Percentiles rank a stretch among this genome's conserved stretches.
Evolutionary conservation across 2,329 filamentous ascomycete species (phyloP).

Genomic region (Phialophora macrospora): DNA sequence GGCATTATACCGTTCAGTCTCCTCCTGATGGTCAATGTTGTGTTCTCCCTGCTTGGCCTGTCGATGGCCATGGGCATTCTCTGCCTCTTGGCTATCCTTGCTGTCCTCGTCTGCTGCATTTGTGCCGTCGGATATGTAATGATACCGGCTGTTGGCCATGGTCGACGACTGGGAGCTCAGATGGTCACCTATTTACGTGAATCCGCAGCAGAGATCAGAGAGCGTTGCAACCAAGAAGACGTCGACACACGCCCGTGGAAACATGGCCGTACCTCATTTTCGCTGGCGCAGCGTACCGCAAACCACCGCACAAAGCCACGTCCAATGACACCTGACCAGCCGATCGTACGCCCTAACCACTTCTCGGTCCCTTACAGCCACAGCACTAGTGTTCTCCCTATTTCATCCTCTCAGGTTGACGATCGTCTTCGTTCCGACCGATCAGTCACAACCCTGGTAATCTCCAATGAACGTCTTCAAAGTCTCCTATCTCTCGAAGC

Average conservation of each 20-base stretch:
- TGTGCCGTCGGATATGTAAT: background rate
- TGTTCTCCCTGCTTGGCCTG: background rate
- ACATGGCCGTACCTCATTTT: background rate
- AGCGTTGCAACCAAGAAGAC: background rate
- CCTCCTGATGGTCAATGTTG: background rate
- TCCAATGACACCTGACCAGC: background rate
- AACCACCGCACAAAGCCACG: background rate
- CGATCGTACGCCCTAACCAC: background rate
- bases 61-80: background rate
- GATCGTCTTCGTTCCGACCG: background rate
- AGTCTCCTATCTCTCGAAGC: background rate
- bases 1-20: background rate
- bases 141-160: background rate
- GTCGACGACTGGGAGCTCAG: background rate
- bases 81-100: background rate
- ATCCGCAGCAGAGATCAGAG: background rate
- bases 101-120: background rate
- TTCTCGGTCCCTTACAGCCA: background rate
- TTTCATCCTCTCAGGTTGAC: no score
- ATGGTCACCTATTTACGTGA: background rate
- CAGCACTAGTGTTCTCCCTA: background rate
- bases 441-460: background rate
- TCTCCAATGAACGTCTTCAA: background rate
- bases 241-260: background rate
- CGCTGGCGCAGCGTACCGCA: no score